Evolutionary conservation across 1,284 basidiomycete genomes (phyloP), one percentile per base, ranked within the genome.

Genomic region (Mycosarcoma mackinlayi): DNA sequence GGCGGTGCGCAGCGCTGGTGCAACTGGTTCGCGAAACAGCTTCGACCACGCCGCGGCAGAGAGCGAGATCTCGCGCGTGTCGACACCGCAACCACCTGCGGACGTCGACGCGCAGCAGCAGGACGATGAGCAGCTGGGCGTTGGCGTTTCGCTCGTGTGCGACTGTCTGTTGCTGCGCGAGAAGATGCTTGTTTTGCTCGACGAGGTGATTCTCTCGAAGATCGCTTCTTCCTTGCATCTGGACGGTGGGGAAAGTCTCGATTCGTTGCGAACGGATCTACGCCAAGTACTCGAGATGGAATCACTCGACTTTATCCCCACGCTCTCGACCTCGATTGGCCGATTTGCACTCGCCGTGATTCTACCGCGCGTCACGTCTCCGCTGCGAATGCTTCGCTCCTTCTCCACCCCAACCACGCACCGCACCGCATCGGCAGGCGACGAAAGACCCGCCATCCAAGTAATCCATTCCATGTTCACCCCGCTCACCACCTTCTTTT

Each of bases 361-460:
- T 21, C 88, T 88, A 6, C 87, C 88, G 47, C 88, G 92, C 13
- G 92, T 90, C 69, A 90, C 89, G 63, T 94, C 96, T 73, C 89
- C 91, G 3, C 87, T 98, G 38, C 88, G 91, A 33, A 89, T 91
- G 10, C 92, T 97, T 45, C 88, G 92, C 42, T 91, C 92, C 0
- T 91, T 96, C 73, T 92, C 92, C 0, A 90, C 90, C 1, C 92
- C 60, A 1, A 23, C 93, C 73, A n/a, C n/a, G n/a, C 91, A 92
- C 75, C 87, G 92, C 1, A n/a, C 60, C 50, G 90, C 90, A 0
- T 91, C 66, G n/a, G 63, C 91, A 87, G 69, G 62, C 25, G 21
- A 41, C 2, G 6, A 7, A 28, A 14, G 37, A 8, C 28, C 71
- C 10, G 37, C 53, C 6, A 44, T 56, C 4, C 46, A 56, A 16